Base-by-base conservation (phyloP, 108 stramenopile genomes). In the Nitzschia putrida region DNA sequence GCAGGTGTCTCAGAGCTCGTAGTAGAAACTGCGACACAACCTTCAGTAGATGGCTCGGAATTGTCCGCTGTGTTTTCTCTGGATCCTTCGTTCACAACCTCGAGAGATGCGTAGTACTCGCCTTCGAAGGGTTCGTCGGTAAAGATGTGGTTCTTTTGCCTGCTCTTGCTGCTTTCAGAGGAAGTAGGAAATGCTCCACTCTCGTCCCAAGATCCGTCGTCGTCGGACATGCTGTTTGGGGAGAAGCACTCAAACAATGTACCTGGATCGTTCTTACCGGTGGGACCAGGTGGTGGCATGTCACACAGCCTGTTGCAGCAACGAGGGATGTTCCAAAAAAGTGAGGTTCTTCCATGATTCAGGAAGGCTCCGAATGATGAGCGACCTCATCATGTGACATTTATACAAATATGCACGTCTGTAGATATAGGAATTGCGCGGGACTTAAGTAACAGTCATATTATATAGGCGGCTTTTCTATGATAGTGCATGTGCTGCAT, bases 1-100 rank as follows among this genome's bases (percentile, higher is more conserved):
- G 72, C 72, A 39, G 72, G 72, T 11, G 72, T 73, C 38, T 65
- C 64, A 0, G 61, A 42, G 38, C 72, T 73, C 12, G 72, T 64
- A 21, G 63, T 53, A 7, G 72, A 73, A 21, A 73, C 16, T 1
- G 63, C 45, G 63, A 58, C 57, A 18, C 64, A 49, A 12, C 41
- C 64, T 16, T 73, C 72, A 13, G 55, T n/a, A 44, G 67, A 29
- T 23, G 22, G 37, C 8, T 63, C 61, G 22, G 55, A 68, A 5
- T 49, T 49, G 3, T 18, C 47, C 2, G 54, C 3, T 4, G 29
- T 24, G 18, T 22, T 57, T 47, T 73, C 72, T 49, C 61, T 63
- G 7, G 72, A 65, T 11, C 55, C 64, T 58, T 73, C 64, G 3
- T 64, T 54, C 24, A 65, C 64, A 38, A 47, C 49, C 2, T 42